A percentile compares a stretch with the other conserved stretches of the same genome.
Evolutionary conservation across 1,139 yeast genomes (phyloP).

Genomic region (Kodamaea derodonti): DNA sequence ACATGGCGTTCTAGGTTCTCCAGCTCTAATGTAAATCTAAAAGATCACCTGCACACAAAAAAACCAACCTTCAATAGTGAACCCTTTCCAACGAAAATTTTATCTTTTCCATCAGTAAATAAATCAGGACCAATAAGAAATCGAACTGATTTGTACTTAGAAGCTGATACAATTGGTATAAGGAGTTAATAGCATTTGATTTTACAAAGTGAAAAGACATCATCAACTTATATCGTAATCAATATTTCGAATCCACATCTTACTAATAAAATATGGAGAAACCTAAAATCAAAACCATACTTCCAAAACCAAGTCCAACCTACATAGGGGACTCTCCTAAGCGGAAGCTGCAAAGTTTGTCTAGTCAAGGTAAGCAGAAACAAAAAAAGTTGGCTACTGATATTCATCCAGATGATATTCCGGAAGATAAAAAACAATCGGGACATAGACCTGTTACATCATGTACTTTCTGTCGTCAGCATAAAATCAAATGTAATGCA

Average conservation of each 20-base stretch:
- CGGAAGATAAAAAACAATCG: constrained; percentile 23
- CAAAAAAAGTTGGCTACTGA: constrained; percentile 8
- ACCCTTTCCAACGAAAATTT: constrained; percentile 14
- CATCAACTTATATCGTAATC: too few species aligned
- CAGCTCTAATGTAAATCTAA: too few species aligned
- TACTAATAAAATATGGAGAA: too few species aligned
- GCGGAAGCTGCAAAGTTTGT: constrained; percentile 8
- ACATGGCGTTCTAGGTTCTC: too few species aligned
- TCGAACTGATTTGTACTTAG: too few species aligned
- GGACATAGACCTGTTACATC: constrained; percentile 85
- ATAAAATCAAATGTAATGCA: constrained; percentile 90
- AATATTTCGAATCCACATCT: too few species aligned
- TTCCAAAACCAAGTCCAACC: constrained; percentile 27
- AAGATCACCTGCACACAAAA: not conserved
- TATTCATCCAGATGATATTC: constrained; percentile 3
- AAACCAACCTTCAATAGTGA: not conserved
- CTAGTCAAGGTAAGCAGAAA: constrained; percentile 9
- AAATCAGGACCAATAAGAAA: not conserved
- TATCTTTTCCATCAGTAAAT: constrained; percentile 34
- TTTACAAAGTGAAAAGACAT: too few species aligned
- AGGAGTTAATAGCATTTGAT: too few species aligned
- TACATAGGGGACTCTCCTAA: constrained; percentile 7
- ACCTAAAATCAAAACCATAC: constrained; percentile 35
- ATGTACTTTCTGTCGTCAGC: constrained; percentile 93
- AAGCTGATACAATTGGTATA: too few species aligned